Evolutionary conservation across 805 yeast genomes (phyloP), one percentile per base, ranked within the genome.

Genomic region (Crinitomyces ghanaensis): DNA sequence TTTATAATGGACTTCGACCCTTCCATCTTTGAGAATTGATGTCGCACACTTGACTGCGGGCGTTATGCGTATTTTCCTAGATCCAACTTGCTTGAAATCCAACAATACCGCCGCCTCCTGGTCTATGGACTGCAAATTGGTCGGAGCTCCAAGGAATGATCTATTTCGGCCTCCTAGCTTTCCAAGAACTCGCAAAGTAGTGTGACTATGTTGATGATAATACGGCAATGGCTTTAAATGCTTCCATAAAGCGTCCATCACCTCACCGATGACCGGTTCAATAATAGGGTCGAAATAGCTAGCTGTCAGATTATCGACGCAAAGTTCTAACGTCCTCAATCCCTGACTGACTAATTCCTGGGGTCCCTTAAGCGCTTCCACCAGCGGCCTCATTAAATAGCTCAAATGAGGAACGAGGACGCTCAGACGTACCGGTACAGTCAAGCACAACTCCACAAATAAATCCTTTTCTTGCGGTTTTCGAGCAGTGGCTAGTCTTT

Each of bases 201-300:
- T 84, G 52, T 91, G 98, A 12, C 95, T 79, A 44, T 86, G 95
- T 43, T 84, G 93, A 46, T 91, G 97, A 44, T 81, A 83, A 52
- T 84, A 85, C 0, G 99, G 97, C 22, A 86, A 68, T 2, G 99
- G 98, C 48, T 76, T 76, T 44, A 91, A 58, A 46, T 88, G 91
- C 41, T 72, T 77, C 88, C 95, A 91, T 21, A 91, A 63, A 0
- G 96, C 94, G 24, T 78, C 76, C 83, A 86, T 81, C 2, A 93
- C 85, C 45, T 91, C 96, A 39, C 82, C 93, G 34, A 88, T 76
- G 2, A 86, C 96, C 0, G 99, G 97, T 50, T 86, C 96, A 39
- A 91, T 76, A 51, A 91, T 86, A 2, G 98, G 97, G 48, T 91
- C 98, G 55, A 91, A 85, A 54, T 86, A 91, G 43, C 86, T 94